Evolutionary conservation across 148 eudicot species (phyloP).

Genomic region (Vaccinium myrtillus): DNA sequence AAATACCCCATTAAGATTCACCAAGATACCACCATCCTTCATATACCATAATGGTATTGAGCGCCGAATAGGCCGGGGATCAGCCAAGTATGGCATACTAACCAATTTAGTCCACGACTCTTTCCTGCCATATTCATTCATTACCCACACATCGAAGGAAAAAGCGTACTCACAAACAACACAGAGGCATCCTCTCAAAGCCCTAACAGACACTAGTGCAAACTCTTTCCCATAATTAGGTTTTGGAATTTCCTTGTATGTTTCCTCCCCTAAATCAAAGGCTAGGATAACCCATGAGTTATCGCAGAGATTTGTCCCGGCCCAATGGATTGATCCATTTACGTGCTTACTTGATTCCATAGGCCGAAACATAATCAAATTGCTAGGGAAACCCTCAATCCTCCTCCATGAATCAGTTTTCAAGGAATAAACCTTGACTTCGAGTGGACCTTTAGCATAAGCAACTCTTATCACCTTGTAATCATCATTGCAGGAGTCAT

Average conservation of each 20-base stretch:
- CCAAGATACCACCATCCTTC: not conserved
- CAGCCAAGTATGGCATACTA: not conserved
- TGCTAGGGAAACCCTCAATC: conserved; percentile 11
- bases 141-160: conserved; percentile 1
- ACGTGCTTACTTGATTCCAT: not conserved
- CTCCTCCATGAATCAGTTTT: not conserved
- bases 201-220: not conserved
- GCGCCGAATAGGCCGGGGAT: not conserved
- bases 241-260: conserved; percentile 8
- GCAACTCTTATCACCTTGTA: conserved; percentile 10
- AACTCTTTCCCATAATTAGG: not conserved
- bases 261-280: conserved; percentile 1
- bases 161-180: conserved; percentile 1
- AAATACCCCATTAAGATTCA: conserved; percentile 3
- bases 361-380: not conserved
- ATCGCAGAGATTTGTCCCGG: not conserved
- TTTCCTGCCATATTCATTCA: conserved; percentile 8
- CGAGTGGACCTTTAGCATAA: not conserved
- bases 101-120: not conserved
- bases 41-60: not conserved
- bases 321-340: conserved; percentile 8
- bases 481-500: conserved; percentile 10
- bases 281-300: conserved; percentile 1
- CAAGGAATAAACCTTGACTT: conserved; percentile 12
- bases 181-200: not conserved